These are phyloP conservation scores for Berberis thunbergii DNA, from an alignment of 164 flowering plant genomes.

Conservation along the genomic window DNA sequence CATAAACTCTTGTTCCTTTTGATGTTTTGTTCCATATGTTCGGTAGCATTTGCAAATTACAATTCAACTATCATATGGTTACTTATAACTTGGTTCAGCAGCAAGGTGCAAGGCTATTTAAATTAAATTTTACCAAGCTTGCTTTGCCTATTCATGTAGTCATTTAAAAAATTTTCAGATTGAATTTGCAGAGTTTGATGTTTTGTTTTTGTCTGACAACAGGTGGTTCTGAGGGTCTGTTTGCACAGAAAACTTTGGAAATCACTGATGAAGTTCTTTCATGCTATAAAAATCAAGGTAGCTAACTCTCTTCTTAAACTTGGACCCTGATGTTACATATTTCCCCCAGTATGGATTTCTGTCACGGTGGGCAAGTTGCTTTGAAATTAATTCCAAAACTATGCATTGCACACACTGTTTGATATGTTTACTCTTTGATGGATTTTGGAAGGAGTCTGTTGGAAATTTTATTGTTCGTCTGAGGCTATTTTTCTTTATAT, in stretches of 20 bases:
- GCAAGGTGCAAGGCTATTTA: background rate
- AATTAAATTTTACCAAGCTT: background rate
- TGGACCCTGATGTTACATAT: background rate
- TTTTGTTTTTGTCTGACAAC: slow-evolving; percentile 12
- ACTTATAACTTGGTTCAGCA: too few species aligned
- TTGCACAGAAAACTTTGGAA: slow-evolving; percentile 87
- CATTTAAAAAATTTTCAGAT: background rate
- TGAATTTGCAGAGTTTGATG: background rate
- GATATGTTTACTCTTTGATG: too few species aligned
- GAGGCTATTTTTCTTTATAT: too few species aligned
- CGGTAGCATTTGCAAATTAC: too few species aligned
- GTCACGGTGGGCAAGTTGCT: too few species aligned
- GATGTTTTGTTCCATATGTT: too few species aligned
- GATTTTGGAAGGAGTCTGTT: too few species aligned
- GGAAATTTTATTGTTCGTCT: too few species aligned
- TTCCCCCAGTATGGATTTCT: background rate
- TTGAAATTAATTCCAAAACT: too few species aligned
- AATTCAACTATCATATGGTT: too few species aligned
- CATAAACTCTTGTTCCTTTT: too few species aligned
- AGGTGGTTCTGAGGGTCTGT: slow-evolving; percentile 98
- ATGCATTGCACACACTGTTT: too few species aligned
- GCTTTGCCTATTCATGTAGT: background rate
- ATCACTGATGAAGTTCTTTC: slow-evolving; percentile 74
- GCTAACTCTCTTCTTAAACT: background rate
- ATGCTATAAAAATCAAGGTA: slow-evolving; percentile 95